Conservation (phyloP, 2,329 filamentous ascomycete genomes). For the Alternaria sp. region DNA sequence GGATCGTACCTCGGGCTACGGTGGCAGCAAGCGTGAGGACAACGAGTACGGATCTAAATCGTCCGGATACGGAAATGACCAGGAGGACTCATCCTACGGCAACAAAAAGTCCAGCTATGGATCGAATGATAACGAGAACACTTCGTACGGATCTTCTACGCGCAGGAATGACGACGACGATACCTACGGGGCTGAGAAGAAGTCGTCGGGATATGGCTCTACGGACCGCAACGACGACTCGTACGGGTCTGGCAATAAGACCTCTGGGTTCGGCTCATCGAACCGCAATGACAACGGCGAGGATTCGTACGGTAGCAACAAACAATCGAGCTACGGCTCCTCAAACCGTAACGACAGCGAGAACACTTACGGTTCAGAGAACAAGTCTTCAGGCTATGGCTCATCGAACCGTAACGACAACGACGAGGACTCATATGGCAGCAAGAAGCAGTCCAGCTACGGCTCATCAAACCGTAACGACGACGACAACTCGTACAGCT, state of each 20-base stretch:
- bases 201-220: constrained; percentile 15
- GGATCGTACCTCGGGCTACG: constrained; percentile 14
- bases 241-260: constrained; percentile 23
- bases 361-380: constrained; percentile 17
- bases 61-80: constrained; percentile 17
- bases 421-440: constrained; percentile 12
- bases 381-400: constrained; percentile 16
- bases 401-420: constrained; percentile 11
- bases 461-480: constrained; percentile 7
- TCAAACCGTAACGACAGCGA: constrained; percentile 6
- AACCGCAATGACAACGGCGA: constrained; percentile 14
- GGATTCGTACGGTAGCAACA: constrained; percentile 15
- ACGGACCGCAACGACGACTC: constrained; percentile 15
- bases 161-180: constrained; percentile 12
- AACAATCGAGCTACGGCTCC: constrained; percentile 15
- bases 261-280: constrained; percentile 13
- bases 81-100: constrained; percentile 16
- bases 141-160: constrained; percentile 6
- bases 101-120: constrained; percentile 16
- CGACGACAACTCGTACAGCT: constrained; percentile 17
- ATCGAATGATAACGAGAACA: constrained; percentile 12
- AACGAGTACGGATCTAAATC: constrained; percentile 17
- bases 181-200: constrained; percentile 14
- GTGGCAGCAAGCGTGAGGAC: constrained; percentile 15
- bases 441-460: constrained; percentile 19